Base-by-base conservation (phyloP, 441 rosid genomes). In the Populus hybrid region DNA sequence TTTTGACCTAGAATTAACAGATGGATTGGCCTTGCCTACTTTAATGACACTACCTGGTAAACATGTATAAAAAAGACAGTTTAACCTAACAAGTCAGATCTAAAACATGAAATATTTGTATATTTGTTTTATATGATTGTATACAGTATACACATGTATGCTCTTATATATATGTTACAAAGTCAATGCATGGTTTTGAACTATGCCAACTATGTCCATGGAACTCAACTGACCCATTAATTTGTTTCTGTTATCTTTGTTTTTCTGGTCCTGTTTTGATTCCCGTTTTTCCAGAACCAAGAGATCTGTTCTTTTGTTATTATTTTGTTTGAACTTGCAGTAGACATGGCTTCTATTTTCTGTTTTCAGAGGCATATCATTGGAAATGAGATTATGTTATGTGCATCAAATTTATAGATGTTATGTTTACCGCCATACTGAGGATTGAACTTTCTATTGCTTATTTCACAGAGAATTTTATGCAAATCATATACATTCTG, bases 401-500 rank as follows among this genome's bases (percentile, higher is more conserved):
- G 40, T 21, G 12, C 32, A 12, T 71, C 23, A 26, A 50, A 2
- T 34, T 61, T 69, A 8, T 28, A 18, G 63, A 71, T 77, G 64
- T 35, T 23, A 65, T 77, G 71, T 6, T 46, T 73, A 68, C 23
- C 4, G 5, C 73, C 70, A 50, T 71, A 65, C 61, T 7, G 10
- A 8, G 30, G 34, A 28, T 5, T 30, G 28, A 32, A 70, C 18
- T 28, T 23, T 72, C 12, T 65, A 2, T 14, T 38, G 4, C 32
- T 72, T 65, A 11, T 30, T 67, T 3, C 36, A 32, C 35, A 10
- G 11, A 21, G 35, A 73, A 53, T 28, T 38, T 38, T 32, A 6
- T 14, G 40, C 38, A 53, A 46, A n/a, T 50, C 32, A 40, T 21
- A 35, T 77, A 12, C 10, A 70, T 20, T 71, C 67, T 85, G 75